Conservation (phyloP, 2,329 filamentous ascomycete species). For the Phaeomoniella chlamydospora region DNA sequence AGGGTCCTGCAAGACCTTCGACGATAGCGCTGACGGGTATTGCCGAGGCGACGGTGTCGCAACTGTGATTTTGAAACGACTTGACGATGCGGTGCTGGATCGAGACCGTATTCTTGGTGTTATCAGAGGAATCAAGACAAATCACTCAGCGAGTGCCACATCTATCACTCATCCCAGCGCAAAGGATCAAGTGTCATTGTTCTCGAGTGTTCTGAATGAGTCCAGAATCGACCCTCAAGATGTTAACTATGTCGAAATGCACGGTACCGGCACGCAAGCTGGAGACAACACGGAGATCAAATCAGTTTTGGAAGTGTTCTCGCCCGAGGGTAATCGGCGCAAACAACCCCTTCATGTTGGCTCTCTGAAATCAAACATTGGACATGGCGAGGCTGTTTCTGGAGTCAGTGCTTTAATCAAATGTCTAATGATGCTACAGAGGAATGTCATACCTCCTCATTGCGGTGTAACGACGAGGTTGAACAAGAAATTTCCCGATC, state of each 20-base stretch:
- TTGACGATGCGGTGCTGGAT: constrained; percentile 7
- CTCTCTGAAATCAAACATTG: constrained; percentile 7
- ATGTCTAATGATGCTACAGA: constrained; percentile 47
- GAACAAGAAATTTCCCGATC: constrained; percentile 13
- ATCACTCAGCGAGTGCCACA: constrained; percentile 65
- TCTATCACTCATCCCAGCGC: constrained; percentile 77
- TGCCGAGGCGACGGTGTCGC: constrained; percentile 9
- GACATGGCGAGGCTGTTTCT: constrained; percentile 7
- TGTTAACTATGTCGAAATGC: constrained; percentile 76
- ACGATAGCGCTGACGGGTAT: constrained; percentile 10
- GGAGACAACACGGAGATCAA: constrained; percentile 2
- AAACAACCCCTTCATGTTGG: constrained; percentile 6
- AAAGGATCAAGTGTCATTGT: constrained; percentile 59
- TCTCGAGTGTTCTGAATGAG: constrained; percentile 54
- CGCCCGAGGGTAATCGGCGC: not conserved
- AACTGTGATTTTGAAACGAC: constrained; percentile 9
- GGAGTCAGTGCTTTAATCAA: constrained; percentile 34
- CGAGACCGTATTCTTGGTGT: constrained; percentile 10
- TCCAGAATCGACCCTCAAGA: constrained; percentile 63
- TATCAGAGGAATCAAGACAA: constrained; percentile 42
- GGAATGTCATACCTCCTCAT: constrained; percentile 47
- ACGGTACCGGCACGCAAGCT: constrained; percentile 28
- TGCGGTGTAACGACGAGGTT: constrained; percentile 42
- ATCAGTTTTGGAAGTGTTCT: constrained; percentile 1
- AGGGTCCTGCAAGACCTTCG: constrained; percentile 8